Evolutionary conservation across 305 asterid species (phyloP), one percentile per base, ranked within the genome.

Genomic region (Rubia balearica): DNA sequence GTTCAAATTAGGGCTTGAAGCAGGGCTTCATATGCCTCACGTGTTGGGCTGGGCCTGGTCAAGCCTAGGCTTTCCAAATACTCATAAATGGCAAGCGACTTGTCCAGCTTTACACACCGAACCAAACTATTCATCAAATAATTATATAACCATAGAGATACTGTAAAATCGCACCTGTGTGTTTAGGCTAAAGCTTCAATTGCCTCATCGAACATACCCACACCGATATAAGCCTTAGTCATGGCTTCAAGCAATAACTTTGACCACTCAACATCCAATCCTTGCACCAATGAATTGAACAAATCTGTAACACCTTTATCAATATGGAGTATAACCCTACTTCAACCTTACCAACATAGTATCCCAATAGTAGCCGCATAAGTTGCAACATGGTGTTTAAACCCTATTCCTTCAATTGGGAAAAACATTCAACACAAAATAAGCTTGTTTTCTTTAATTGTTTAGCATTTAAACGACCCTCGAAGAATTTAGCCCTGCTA

Each of bases 151-250:
- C 75, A 68, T 76, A 89, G 73, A 75, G 82, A 76, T 1, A 80
- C 74, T 59, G 80, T 86, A 67, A 88, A 78, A 41, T 86, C 85
- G 7, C 70, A 79, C 70, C 84, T 78, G 60, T 71, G 81, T 9
- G 80, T 85, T 41, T 66, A 74, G 53, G 82, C 83, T 43, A 90
- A 61, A 51, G 75, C 70, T 65, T 81, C 78, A 33, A 88, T 74
- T 11, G 98, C 96, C 78, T 92, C 89, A 71, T 90, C 89, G 74
- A 88, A 90, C 96, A 84, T 85, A 64, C 81, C 85, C 38, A 81
- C 70, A 72, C 82, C 71, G 71, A 72, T 90, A 72, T 84, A 90
- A 71, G 82, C 75, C 84, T 90, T 90, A 67, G 88, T 71, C 73
- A 87, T 71, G 12, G 79, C 85, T 82, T 81, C 88, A 60, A 90